A percentile compares a stretch with the other conserved stretches of the same genome.
These are phyloP conservation scores for Lasiodiplodia sp. DNA, from an alignment of 2,329 filamentous ascomycete genomes.

Conservation along the genomic window DNA sequence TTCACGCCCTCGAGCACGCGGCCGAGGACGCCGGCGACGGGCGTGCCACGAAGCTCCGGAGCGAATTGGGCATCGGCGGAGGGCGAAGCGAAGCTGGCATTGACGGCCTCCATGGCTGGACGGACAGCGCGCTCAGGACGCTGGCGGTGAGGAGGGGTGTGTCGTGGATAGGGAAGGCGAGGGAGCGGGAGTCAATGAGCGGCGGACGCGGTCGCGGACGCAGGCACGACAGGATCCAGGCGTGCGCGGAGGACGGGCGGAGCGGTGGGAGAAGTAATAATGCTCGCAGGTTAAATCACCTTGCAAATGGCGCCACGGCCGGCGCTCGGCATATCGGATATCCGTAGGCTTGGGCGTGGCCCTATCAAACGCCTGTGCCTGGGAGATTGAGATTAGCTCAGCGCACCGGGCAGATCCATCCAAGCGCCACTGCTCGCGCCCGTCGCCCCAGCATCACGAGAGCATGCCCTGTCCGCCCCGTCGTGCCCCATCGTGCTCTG, in stretches of 20 bases:
- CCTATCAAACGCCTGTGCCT: slow-evolving; percentile 24
- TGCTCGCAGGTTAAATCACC: slow-evolving; percentile 12
- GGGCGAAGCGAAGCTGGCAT: slow-evolving; percentile 49
- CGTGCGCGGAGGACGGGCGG: background rate
- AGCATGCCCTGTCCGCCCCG: background rate
- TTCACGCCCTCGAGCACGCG: slow-evolving; percentile 43
- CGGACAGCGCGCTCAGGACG: background rate
- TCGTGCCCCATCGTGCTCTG: background rate
- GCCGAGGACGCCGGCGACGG: slow-evolving; percentile 42
- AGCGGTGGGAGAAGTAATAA: slow-evolving; percentile 3
- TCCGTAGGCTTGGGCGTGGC: slow-evolving; percentile 17
- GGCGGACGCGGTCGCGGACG: slow-evolving; percentile 18
- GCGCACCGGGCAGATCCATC: slow-evolving; percentile 22
- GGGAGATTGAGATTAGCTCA: slow-evolving; percentile 28
- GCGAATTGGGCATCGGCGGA: slow-evolving; percentile 48
- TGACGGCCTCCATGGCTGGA: slow-evolving; percentile 37
- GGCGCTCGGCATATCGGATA: slow-evolving; percentile 23
- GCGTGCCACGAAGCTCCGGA: slow-evolving; percentile 39
- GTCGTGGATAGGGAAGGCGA: slow-evolving; percentile 7
- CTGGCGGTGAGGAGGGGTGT: slow-evolving; percentile 15
- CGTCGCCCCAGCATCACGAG: slow-evolving; percentile 29
- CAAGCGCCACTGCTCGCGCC: slow-evolving; percentile 13
- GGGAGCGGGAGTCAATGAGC: slow-evolving; percentile 9
- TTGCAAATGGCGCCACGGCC: slow-evolving; percentile 21
- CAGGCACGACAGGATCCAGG: slow-evolving; percentile 15